A percentile compares a stretch with the other conserved stretches of the same genome.
Conservation (phyloP, 1,284 basidiomycete species). For the Apiotrichum siamense region DNA sequence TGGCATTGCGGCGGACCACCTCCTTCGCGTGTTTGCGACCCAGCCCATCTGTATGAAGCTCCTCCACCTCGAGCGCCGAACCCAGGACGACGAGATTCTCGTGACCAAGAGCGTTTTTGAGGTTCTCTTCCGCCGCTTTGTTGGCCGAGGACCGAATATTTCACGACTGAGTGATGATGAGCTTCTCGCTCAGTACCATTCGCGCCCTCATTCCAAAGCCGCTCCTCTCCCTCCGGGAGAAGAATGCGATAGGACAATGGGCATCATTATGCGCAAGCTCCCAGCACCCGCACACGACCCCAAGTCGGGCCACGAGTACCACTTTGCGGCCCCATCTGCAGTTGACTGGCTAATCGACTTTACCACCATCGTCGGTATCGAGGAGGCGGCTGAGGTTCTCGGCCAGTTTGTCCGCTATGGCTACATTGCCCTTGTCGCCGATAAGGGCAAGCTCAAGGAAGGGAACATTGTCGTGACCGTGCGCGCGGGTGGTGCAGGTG, state of each 20-base stretch:
- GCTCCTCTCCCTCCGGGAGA: conserved; percentile 25
- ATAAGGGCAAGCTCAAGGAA: conserved; percentile 68
- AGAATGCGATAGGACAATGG: conserved; percentile 49
- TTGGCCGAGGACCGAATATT: conserved; percentile 78
- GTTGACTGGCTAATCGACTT: conserved; percentile 98
- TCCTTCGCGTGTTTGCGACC: conserved; percentile 79
- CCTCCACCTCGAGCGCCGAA: conserved; percentile 87
- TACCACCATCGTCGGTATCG: conserved; percentile 88
- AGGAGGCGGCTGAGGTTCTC: conserved; percentile 94
- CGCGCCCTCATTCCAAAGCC: conserved; percentile 35
- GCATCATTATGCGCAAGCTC: conserved; percentile 41
- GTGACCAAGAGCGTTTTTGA: conserved; percentile 90
- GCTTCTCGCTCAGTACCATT: conserved; percentile 40
- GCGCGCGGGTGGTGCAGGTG: conserved; percentile 39
- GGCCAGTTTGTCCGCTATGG: conserved; percentile 97
- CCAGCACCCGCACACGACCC: conserved; percentile 12
- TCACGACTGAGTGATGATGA: conserved; percentile 40
- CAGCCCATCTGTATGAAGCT: conserved; percentile 98
- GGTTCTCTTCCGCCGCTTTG: conserved; percentile 89
- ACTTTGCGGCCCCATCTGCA: conserved; percentile 78
- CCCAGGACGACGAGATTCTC: conserved; percentile 93
- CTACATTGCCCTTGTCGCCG: conserved; percentile 68
- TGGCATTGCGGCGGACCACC: conserved; percentile 85
- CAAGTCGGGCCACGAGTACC: conserved; percentile 54
- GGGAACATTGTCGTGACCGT: conserved; percentile 84